Evolutionary conservation across 768 basidiomycete species (phyloP), one percentile per base, ranked within the genome.

Genomic region (Dacryopinax spathularia): DNA sequence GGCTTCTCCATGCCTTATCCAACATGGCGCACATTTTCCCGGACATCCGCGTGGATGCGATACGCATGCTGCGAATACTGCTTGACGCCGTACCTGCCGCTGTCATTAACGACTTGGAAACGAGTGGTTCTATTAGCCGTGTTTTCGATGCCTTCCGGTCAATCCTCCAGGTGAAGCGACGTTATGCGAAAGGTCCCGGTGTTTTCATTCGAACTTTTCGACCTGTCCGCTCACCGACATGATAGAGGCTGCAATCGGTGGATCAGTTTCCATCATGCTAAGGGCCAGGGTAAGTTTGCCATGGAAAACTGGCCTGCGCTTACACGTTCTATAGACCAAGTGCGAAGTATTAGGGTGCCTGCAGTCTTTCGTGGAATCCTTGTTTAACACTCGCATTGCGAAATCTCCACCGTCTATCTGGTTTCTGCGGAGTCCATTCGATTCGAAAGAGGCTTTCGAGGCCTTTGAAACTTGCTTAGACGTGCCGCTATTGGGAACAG

Each of bases 1-100:
- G 97, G 4, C 77, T 97, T 25, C 82, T 98, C 16, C 95, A 93
- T 72, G 84, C 85, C 0, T 86, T 89, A 5, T 95, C 93, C 10
- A 91, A 91, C 0, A 87, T 94, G 72, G 93, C 91, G 0, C 89
- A 94, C 69, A 95, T 98, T 56, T 96, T 93, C 72, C 93, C 93
- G 22, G 91, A 95, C 73, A 91, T 97, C 65, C 82, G 92, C 16
- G 81, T 97, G 36, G 94, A 97, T 70, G 90, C 91, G 2, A 79
- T 95, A 62, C 84, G 86, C 13, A 83, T 91, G 67, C 74, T 97
- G 41, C 81, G 88, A 68, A 71, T 94, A 25, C 79, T 91, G 37
- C 78, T 96, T 2, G 83, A 86, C 35, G 70, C 77, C 64, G 82
- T 88, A 2, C 91, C 93, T 10, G 78, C 79, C 39, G 75, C 79